Evolutionary conservation across 1,284 basidiomycete species (phyloP), one percentile per base, ranked within the genome.

Genomic region (Pascua sp.): DNA sequence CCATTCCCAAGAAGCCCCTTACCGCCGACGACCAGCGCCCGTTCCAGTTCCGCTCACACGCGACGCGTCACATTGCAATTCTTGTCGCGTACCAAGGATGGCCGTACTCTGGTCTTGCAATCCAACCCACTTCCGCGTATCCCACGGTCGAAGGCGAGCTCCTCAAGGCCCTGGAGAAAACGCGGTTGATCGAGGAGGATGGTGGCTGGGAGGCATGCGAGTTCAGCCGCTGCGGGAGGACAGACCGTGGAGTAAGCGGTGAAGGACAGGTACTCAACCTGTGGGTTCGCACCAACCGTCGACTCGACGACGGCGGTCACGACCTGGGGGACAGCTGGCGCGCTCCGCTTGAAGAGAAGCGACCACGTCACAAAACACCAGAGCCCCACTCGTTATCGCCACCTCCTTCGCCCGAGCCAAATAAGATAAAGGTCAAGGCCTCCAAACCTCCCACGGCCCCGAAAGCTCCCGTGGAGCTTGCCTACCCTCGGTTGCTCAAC

Each of bases 241-340:
- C 95, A 24, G 95, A 99, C 80, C 82, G 87, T 41, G 95, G 96
- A 0, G 95, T 99, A 49, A 94, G 90, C 70, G 91, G 90, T 43
- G 90, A 90, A 8, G 93, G 92, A 1, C 95, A 98, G 75, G 94
- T 98, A 40, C 82, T 98, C 43, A 91, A 90, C 52, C 80, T 99
- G 1, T 95, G 90, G 89, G 84, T 95, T 15, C 79, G 91, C 62
- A 91, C 88, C 72, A 70, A 60, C 57, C 55, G 73, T 47, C 49
- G 51, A 47, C 49, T 43, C 8, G 65, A 58, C 17, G 71, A 71
- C 56, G 73, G 66, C 48, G 71, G 70, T 5, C 60, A 53, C 38
- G 52, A 63, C 24, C 55, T 72, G 37, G 66, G 58, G 18, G 67
- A 62, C 15, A 55, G 63, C 37, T 72, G 62, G 67, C 58, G 60